phyloP scores from a whole-genome alignment of 192 early-diverging fungal genomes.

The Coemansia sp. region DNA sequence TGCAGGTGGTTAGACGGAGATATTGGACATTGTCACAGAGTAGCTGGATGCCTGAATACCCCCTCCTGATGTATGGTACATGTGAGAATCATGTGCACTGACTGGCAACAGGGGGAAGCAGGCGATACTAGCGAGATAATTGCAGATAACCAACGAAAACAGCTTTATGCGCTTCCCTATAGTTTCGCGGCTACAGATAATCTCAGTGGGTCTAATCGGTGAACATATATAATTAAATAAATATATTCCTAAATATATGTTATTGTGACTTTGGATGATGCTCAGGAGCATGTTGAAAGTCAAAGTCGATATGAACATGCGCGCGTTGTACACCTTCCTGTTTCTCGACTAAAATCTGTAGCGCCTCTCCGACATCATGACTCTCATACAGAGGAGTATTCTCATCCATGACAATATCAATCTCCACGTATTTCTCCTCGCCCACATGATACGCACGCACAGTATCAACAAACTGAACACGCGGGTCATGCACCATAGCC shows the following conservation, averaged over 20 bases:
- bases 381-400: conserved; percentile 72
- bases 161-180: too few species aligned
- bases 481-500: conserved; percentile 65
- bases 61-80: too few species aligned
- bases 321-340: conserved; percentile 82
- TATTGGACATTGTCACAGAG: too few species aligned
- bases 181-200: too few species aligned
- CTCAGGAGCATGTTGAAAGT: conserved; percentile 76
- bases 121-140: too few species aligned
- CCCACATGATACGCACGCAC: conserved; percentile 82
- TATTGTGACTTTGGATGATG: conserved; percentile 56
- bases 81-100: too few species aligned
- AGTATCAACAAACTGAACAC: conserved; percentile 64
- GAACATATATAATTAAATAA: neutral
- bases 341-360: conserved; percentile 82
- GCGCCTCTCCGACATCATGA: conserved; percentile 85
- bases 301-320: conserved; percentile 92
- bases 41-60: too few species aligned
- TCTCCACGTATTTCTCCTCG: conserved; percentile 81
- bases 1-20: too few species aligned
- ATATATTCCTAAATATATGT: neutral
- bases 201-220: too few species aligned
- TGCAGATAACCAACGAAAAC: too few species aligned
- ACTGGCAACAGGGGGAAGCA: too few species aligned
- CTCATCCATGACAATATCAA: conserved; percentile 87